phyloP scores from a whole-genome alignment of 2,329 filamentous ascomycete species.

The Aspergillus fumigatiaffinis region DNA sequence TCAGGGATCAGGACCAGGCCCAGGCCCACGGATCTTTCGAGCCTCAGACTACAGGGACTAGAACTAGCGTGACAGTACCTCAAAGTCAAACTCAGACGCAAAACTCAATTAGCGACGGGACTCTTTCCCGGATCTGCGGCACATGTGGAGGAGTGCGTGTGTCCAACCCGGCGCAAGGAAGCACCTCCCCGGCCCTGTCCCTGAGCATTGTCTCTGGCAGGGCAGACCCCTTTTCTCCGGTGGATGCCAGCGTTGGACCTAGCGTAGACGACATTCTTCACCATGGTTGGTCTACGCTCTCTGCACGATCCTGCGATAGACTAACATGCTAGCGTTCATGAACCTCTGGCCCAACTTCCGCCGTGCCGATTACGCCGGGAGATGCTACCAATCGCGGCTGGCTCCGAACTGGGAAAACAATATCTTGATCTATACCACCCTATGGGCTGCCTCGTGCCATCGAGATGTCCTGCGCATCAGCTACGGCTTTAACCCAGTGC shows the following conservation, averaged over 20 bases:
- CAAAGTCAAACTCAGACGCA: too few species aligned
- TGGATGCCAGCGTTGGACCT: neutral
- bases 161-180: neutral
- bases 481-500: neutral
- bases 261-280: neutral
- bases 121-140: neutral
- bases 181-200: neutral
- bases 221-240: neutral
- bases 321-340: neutral
- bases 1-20: too few species aligned
- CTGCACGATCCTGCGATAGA: neutral
- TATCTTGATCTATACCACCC: neutral
- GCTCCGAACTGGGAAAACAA: neutral
- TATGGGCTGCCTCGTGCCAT: constrained; percentile 6
- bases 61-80: too few species aligned
- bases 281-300: neutral
- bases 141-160: neutral
- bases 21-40: too few species aligned
- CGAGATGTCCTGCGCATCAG: constrained; percentile 7
- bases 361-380: neutral
- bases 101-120: too few species aligned
- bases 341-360: constrained; percentile 1
- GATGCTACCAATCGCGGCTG: constrained; percentile 4
- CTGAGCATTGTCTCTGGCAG: neutral
- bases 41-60: too few species aligned